These are phyloP conservation scores for Heteromeles arbutifolia DNA, from an alignment of 306 rosid species.

Conservation along the genomic window DNA sequence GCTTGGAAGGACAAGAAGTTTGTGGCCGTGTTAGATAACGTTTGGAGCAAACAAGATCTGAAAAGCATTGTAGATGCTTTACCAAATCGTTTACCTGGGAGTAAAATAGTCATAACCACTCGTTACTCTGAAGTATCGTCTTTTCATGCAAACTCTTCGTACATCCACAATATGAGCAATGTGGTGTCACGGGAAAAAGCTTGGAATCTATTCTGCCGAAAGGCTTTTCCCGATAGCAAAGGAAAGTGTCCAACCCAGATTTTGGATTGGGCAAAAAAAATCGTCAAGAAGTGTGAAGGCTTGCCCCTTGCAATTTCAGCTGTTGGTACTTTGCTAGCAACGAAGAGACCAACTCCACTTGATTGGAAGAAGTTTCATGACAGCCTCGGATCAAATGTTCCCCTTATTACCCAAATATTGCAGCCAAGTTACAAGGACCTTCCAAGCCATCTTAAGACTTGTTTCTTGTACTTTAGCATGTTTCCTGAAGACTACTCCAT, in stretches of 20 bases:
- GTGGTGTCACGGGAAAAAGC: background rate
- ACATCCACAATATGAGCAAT: background rate
- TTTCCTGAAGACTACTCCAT: conserved; percentile 1
- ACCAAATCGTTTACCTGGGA: conserved; percentile 4
- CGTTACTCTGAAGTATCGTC: background rate
- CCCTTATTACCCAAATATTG: background rate
- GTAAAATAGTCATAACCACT: conserved; percentile 1
- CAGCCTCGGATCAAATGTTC: background rate
- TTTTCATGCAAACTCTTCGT: background rate
- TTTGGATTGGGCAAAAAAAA: background rate
- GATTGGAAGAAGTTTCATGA: background rate
- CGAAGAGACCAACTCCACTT: background rate
- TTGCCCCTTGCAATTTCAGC: background rate
- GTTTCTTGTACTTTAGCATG: background rate
- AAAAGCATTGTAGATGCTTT: background rate
- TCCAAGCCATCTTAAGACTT: background rate
- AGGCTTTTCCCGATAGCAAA: background rate
- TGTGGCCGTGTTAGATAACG: conserved; percentile 2
- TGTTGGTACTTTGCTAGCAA: background rate
- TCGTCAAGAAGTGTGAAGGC: background rate
- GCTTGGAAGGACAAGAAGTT: background rate
- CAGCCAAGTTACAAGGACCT: background rate
- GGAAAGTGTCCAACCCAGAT: background rate
- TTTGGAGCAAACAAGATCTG: background rate
- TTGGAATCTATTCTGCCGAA: background rate